Base-by-base conservation (phyloP, 1,139 yeast species). In the Lodderomyces metapsilosis region DNA sequence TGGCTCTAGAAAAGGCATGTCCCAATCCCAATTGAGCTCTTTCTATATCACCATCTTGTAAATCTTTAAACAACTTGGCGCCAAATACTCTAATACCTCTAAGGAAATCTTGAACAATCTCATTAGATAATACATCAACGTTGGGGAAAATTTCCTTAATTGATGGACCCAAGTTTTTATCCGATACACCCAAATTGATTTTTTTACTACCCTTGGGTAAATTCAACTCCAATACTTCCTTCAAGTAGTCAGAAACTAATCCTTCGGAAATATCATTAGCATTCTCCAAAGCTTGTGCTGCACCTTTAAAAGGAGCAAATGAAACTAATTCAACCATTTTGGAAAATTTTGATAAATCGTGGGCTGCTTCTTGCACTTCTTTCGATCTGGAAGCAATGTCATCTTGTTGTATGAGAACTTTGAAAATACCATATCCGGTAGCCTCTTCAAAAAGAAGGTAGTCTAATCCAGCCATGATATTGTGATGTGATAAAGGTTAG, bases 211-310 rank as follows among this genome's bases (percentile, higher is more conserved):
- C 82, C 74, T 89, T 89, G 64, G 98, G 98, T 56, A 92, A 71
- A 73, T 91, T 91, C 62, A 88, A 75, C 68, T 91, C 98, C 57
- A 92, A 72, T 45, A 92, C 78, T 35, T 95, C 83, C 68, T 88
- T 88, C 69, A 92, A 79, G 68, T 87, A 88, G 55, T 92, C 98
- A 48, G 91, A 86, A 43, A 91, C 96, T 56, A 91, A 78, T 59
- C 98, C 98, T 71, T 92, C 99, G 49, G 96, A 88, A 56, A 92
- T 86, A 62, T 92, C 98, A 62, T 94, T 92, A 56, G 98, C 97
- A 62, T 92, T 94, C 68, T 92, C 98, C 59, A 92, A 78, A 47
- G 98, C 98, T 68, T 92, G 97, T 45, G 98, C 98, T 46, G 98
- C 98, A 56, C 96, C 96, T 71, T 92, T 89, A 79, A 94, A 92